Conservation (phyloP, 192 early-diverging fungal genomes). For the Coemansia sp. region DNA sequence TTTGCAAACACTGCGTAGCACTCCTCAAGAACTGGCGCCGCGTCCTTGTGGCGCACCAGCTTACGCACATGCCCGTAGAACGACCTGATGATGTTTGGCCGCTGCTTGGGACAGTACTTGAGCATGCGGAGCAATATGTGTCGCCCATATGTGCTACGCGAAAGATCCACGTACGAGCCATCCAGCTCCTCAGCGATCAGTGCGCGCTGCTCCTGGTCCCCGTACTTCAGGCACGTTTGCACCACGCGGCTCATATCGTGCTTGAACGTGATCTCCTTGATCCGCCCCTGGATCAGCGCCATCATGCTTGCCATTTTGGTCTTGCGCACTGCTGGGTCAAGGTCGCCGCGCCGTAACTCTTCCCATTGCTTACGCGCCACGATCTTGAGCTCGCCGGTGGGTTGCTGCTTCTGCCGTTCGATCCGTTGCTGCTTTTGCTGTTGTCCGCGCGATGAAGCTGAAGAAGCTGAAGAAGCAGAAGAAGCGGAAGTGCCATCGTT, state of each 20-base stretch:
- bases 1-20: conserved; percentile 83
- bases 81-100: conserved; percentile 73
- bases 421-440: conserved; percentile 13
- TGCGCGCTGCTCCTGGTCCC: conserved; percentile 72
- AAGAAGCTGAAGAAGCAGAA: neutral
- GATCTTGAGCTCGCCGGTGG: conserved; percentile 69
- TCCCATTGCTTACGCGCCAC: conserved; percentile 87
- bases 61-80: conserved; percentile 82
- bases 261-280: conserved; percentile 89
- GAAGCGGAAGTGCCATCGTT: too few relatives aligned
- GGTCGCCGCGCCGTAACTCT: conserved; percentile 70
- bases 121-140: conserved; percentile 88
- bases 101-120: conserved; percentile 75
- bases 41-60: conserved; percentile 87
- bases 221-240: conserved; percentile 91
- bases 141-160: conserved; percentile 81
- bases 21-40: conserved; percentile 82
- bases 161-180: conserved; percentile 73
- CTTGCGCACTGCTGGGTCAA: conserved; percentile 64
- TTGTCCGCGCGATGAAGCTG: neutral
- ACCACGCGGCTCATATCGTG: conserved; percentile 94
- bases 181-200: conserved; percentile 80
- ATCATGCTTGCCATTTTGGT: conserved; percentile 80
- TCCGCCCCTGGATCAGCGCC: conserved; percentile 75
- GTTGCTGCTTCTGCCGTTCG: conserved; percentile 43